phyloP scores from a whole-genome alignment of 2,329 filamentous ascomycete genomes.

The Metarhizium album region DNA sequence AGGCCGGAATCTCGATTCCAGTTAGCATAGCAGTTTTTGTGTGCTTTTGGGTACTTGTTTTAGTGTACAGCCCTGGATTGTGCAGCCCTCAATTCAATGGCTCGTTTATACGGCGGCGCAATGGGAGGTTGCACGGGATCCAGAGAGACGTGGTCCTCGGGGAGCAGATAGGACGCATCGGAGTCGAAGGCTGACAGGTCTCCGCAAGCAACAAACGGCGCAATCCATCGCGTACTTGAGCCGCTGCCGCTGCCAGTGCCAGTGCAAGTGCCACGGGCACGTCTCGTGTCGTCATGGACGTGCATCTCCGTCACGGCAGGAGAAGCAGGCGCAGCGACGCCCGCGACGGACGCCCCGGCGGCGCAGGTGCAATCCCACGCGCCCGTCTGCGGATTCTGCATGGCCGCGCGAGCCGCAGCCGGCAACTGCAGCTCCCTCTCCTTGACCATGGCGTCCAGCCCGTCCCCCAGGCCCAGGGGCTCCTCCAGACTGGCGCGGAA shows the following conservation, averaged over 20 bases:
- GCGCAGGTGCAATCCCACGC: constrained; percentile 29
- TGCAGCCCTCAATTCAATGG: constrained; percentile 57
- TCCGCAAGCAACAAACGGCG: constrained; percentile 93
- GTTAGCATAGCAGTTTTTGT: not conserved
- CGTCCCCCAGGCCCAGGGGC: constrained; percentile 56
- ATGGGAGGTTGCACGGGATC: constrained; percentile 93
- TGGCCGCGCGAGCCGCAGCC: constrained; percentile 27
- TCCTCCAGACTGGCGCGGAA: constrained; percentile 68
- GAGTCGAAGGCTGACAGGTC: constrained; percentile 92
- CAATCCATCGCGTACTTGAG: constrained; percentile 63
- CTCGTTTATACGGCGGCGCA: constrained; percentile 86
- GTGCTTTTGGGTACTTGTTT: too few relatives aligned
- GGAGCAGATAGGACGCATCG: constrained; percentile 85
- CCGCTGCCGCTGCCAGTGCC: constrained; percentile 14
- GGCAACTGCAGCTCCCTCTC: constrained; percentile 30
- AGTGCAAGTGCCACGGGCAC: constrained; percentile 15
- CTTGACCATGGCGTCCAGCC: constrained; percentile 39
- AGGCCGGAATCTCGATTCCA: not conserved
- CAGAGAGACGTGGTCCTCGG: constrained; percentile 74
- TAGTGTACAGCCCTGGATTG: constrained; percentile 17
- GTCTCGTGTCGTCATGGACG: constrained; percentile 35
- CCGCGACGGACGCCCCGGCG: constrained; percentile 8
- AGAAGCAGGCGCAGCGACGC: constrained; percentile 10
- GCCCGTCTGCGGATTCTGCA: constrained; percentile 35
- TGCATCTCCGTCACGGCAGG: constrained; percentile 35